Base-by-base conservation (phyloP, 768 basidiomycete species). In the Mycena kentingensis region DNA sequence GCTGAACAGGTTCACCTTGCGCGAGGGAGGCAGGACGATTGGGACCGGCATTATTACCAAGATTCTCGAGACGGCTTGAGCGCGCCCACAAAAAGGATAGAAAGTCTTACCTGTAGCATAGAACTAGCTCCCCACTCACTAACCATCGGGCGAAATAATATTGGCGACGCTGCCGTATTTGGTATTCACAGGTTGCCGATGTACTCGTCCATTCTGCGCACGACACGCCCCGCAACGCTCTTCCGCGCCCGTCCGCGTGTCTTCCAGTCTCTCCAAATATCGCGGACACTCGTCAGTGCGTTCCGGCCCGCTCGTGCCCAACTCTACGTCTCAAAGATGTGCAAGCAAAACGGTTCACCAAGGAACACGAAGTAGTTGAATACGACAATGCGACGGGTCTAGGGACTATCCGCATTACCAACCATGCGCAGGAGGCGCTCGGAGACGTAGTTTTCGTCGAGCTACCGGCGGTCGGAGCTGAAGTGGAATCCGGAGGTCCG, bases 391-490 rank as follows among this genome's bases (percentile, higher is more conserved):
- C 73, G 34, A 88, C 88, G 18, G 83, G 85, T 31, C 60, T 93
- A 25, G 96, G 93, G 31, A 87, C 81, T 7, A 77, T 98, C 37
- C 82, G 83, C 36, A 90, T 99, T 65, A 98, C 97, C 15, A 76
- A 96, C 65, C 89, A 97, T 65, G 97, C 97, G 2, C 93, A 98
- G 69, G 78, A 85, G 43, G 84, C 86, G 28, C 80, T 99, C 3
- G 97, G 97, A 27, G 97, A 99, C 67, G 93, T 98, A 46, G 97
- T 98, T 41, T 99, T 91, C 72, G 94, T 98, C 42, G 97, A 98
- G 68, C 79, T 99, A 42, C 90, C 92, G 1, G 61, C 66, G 10
- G 65, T 78, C 8, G 93, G 88, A 4, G 74, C 79, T 0, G 67
- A 80, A 52, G 74, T 98, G n/a, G n/a, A n/a, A n/a, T 48, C 65